These are phyloP conservation scores for Pseudogymnoascus sp. DNA, from an alignment of 2,329 filamentous ascomycete species.

Conservation along the genomic window DNA sequence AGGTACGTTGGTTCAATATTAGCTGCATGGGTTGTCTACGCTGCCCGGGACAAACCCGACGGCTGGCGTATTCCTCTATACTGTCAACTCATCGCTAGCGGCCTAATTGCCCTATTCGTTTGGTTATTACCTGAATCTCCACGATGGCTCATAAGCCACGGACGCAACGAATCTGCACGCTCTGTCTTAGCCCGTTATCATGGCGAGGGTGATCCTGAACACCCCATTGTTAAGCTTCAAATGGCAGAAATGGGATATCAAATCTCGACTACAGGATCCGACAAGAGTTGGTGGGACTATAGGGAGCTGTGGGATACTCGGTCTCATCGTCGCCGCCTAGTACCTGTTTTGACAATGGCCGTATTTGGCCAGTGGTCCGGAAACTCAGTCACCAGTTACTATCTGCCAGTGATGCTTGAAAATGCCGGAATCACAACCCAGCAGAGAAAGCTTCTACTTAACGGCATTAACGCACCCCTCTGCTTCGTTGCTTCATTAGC, in stretches of 20 bases:
- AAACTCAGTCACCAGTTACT: conserved; percentile 27
- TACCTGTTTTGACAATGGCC: conserved; percentile 26
- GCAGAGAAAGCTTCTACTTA: conserved; percentile 34
- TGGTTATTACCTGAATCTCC: conserved; percentile 15
- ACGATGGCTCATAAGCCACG: conserved; percentile 37
- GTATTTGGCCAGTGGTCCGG: conserved; percentile 26
- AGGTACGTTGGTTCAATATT: neutral
- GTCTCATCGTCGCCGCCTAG: conserved; percentile 22
- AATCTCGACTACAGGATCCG: conserved; percentile 21
- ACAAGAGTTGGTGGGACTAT: conserved; percentile 29
- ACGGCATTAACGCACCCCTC: conserved; percentile 28
- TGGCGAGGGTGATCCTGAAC: conserved; percentile 29
- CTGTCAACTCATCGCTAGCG: conserved; percentile 1
- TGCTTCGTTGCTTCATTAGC: conserved; percentile 30
- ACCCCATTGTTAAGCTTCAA: conserved; percentile 24
- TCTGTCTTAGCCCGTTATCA: conserved; percentile 47
- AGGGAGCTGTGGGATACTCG: conserved; percentile 20
- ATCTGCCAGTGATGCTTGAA: conserved; percentile 20
- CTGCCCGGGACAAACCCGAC: conserved; percentile 22
- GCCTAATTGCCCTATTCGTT: too few relatives aligned
- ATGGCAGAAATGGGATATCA: conserved; percentile 24
- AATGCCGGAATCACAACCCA: conserved; percentile 26
- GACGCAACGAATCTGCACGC: conserved; percentile 47
- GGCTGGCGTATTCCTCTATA: conserved; percentile 20
- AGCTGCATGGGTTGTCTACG: conserved; percentile 15